phyloP scores from a whole-genome alignment of 1,139 yeast species.

The Kurtzmaniella quercitrusa region DNA sequence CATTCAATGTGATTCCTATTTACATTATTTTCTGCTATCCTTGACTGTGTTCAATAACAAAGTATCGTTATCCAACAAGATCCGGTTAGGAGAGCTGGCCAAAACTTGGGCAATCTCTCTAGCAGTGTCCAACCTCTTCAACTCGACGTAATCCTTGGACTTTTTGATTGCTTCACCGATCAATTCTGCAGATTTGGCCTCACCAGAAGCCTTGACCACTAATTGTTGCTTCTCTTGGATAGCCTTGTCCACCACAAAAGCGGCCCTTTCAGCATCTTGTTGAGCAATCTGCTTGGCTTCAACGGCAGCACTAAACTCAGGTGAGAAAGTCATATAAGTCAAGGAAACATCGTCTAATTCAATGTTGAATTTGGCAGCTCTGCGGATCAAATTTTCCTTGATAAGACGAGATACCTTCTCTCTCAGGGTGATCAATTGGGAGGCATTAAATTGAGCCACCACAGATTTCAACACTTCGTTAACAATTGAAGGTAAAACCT shows the following conservation, averaged over 20 bases:
- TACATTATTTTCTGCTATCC: conserved; percentile 43
- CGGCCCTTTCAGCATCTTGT: conserved; percentile 98
- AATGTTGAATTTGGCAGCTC: conserved; percentile 88
- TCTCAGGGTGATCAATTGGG: conserved; percentile 96
- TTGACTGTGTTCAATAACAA: conserved; percentile 82
- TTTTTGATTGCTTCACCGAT: conserved; percentile 99
- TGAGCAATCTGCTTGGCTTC: conserved; percentile 99
- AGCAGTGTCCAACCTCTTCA: conserved; percentile 95
- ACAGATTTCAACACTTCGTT: conserved; percentile 95
- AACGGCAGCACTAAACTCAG: conserved; percentile 96
- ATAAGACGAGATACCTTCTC: conserved; percentile 91
- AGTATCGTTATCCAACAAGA: conserved; percentile 87
- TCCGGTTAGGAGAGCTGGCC: conserved; percentile 84
- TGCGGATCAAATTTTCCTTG: conserved; percentile 83
- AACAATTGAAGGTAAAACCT: conserved; percentile 93
- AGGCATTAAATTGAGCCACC: conserved; percentile 97
- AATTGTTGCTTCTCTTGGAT: conserved; percentile 95
- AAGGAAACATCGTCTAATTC: conserved; percentile 91
- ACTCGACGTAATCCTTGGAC: conserved; percentile 90
- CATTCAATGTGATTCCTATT: background rate
- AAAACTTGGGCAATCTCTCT: conserved; percentile 88
- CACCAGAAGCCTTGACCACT: conserved; percentile 97
- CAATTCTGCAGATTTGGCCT: conserved; percentile 95
- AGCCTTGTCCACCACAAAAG: conserved; percentile 94
- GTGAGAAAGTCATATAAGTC: conserved; percentile 94